phyloP scores from a whole-genome alignment of 2,329 filamentous ascomycete species.

The Cladosporium sp. region DNA sequence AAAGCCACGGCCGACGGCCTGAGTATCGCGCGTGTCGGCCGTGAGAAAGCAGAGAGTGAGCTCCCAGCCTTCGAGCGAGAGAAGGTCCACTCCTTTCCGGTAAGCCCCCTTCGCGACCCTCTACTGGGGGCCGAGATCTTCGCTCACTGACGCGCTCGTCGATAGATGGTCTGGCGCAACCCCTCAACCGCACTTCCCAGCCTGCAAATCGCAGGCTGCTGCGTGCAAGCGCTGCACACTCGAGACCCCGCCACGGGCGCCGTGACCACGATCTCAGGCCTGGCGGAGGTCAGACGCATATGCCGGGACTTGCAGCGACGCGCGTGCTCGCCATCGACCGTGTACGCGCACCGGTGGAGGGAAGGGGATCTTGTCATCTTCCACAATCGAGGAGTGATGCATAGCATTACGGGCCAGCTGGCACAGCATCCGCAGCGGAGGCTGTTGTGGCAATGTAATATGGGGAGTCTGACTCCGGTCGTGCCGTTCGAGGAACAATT shows the following conservation, averaged over 20 bases:
- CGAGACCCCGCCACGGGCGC: slow-evolving; percentile 26
- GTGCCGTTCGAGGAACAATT: background rate
- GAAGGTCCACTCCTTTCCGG: slow-evolving; percentile 30
- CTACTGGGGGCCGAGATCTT: background rate
- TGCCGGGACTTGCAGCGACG: slow-evolving; percentile 32
- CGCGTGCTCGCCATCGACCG: slow-evolving; percentile 31
- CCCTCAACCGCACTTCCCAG: slow-evolving; percentile 22
- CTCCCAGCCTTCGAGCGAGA: slow-evolving; percentile 27
- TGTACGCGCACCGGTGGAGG: slow-evolving; percentile 38
- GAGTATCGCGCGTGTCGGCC: slow-evolving; percentile 22
- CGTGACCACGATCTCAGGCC: slow-evolving; percentile 23
- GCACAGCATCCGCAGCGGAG: slow-evolving; percentile 25
- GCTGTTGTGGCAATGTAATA: slow-evolving; percentile 33
- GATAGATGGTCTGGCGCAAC: background rate
- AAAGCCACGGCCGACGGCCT: slow-evolving; percentile 35
- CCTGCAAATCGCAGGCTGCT: slow-evolving; percentile 32
- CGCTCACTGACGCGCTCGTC: background rate
- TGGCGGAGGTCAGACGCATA: slow-evolving; percentile 29
- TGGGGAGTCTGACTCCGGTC: background rate
- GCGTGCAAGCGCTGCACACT: slow-evolving; percentile 27
- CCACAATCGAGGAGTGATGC: slow-evolving; percentile 38
- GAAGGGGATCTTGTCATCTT: slow-evolving; percentile 38
- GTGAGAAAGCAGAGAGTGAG: slow-evolving; percentile 24
- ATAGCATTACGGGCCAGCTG: slow-evolving; percentile 36
- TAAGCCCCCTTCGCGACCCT: too few species aligned